Conservation (phyloP, 257 asterid genomes). For the Solanum medicagineum region DNA sequence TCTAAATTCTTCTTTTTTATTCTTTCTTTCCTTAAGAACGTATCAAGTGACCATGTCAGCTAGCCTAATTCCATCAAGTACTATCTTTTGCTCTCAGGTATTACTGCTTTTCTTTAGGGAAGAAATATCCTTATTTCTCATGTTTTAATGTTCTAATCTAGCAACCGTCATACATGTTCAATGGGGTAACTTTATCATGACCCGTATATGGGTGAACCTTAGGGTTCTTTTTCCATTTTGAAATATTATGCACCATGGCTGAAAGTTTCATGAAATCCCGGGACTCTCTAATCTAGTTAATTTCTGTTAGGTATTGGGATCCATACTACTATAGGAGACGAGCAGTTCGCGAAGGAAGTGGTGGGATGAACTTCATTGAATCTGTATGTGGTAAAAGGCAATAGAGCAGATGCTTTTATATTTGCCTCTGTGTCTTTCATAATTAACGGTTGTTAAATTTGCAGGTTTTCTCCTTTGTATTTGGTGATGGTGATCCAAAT, state of each 20-base stretch:
- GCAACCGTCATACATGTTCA: background rate
- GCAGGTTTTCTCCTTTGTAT: slow-evolving; percentile 93
- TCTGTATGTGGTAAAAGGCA: slow-evolving; percentile 43
- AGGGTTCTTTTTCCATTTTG: background rate
- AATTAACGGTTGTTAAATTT: slow-evolving; percentile 5
- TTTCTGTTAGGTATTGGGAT: slow-evolving; percentile 82
- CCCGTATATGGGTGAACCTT: background rate
- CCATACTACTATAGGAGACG: slow-evolving; percentile 83
- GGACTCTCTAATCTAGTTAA: background rate
- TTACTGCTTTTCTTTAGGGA: background rate
- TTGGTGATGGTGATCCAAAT: slow-evolving; percentile 99
- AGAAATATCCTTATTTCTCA: background rate
- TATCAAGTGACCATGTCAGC: background rate
- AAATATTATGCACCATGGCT: background rate
- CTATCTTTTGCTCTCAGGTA: background rate
- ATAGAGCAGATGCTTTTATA: slow-evolving; percentile 1
- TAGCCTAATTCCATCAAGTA: background rate
- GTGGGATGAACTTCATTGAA: slow-evolving; percentile 86
- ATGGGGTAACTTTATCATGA: background rate
- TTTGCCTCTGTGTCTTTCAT: slow-evolving; percentile 1
- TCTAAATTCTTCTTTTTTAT: too few relatives aligned
- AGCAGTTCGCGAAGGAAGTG: slow-evolving; percentile 34
- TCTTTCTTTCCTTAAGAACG: too few relatives aligned
- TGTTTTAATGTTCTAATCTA: background rate
- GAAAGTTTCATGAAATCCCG: background rate